Evolutionary conservation across 108 stramenopile genomes (phyloP), one percentile per base, ranked within the genome.

Genomic region (Epipyxis sp.): DNA sequence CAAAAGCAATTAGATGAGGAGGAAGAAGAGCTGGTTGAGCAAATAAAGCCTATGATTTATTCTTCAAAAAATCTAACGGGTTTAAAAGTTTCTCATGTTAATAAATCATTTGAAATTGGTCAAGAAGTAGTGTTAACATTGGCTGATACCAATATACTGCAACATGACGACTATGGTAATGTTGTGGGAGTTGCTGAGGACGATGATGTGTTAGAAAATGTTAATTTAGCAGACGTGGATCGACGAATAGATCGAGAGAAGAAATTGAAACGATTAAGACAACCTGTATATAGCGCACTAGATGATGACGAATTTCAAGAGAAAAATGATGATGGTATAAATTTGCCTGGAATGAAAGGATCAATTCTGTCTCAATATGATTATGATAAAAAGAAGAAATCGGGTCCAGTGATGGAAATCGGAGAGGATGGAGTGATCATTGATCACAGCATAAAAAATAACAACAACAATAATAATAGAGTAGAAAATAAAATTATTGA

Each of bases 281-380:
- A 80, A 57, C 79, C 81, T 25, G 79, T 79, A 0, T 84, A 84
- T 72, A 76, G 77, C 32, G 84, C 78, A 44, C 83, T 77, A 1
- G 84, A 84, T 76, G 84, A 84, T 76, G 84, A 80, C 16, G 84
- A 84, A 72, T 84, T 84, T 27, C 81, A 84, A 44, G 83, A 44
- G 34, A 6, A 58, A 13, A n/a, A 40, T 43, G 59, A 78, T 71
- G 27, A 69, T 79, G 81, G 77, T 81, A 32, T 65, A 6, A 1
- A 1, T 6, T 16, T n/a, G 16, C 67, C 67, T 59, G 46, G 46
- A 13, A 6, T 13, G 20, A 20, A 6, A 6, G 20, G 20, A 50
- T 59, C 27, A 32, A 79, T 69, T 30, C 78, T 67, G 25, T 34
- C 78, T 41, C 78, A 59, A 35, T 59, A 74, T 74, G 71, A 74